Conservation (phyloP, 306 rosid species). For the Prinsepia uniflora region DNA sequence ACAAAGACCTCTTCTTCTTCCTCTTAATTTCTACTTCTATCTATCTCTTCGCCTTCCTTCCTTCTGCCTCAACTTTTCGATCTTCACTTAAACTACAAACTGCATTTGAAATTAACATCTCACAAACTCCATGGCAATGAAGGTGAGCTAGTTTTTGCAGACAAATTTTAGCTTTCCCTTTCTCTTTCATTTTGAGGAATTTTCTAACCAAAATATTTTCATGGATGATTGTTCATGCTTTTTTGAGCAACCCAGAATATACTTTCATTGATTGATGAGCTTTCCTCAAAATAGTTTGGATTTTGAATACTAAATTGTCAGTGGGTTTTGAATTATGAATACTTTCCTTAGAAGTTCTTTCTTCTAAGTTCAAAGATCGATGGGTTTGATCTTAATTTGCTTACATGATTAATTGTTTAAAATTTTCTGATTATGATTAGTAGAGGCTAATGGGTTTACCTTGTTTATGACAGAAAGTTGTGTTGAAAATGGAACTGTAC, state of each 20-base stretch:
- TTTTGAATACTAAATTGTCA: not conserved
- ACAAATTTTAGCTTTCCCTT: too few relatives aligned
- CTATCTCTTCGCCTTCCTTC: not conserved
- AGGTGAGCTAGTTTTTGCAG: slow-evolving; percentile 28
- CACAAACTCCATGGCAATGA: slow-evolving; percentile 15
- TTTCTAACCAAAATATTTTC: not conserved
- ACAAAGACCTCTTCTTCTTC: not conserved
- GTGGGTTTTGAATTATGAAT: slow-evolving; percentile 2
- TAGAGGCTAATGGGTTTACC: not conserved
- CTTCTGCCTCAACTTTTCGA: not conserved
- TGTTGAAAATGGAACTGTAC: slow-evolving; percentile 43
- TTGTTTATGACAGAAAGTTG: slow-evolving; percentile 50
- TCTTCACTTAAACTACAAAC: too few relatives aligned
- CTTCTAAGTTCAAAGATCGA: not conserved
- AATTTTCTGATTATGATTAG: not conserved
- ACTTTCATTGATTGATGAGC: not conserved
- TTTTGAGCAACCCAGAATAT: not conserved
- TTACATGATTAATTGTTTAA: not conserved
- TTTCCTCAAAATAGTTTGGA: too few relatives aligned
- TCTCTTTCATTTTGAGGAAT: not conserved
- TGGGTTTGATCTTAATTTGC: not conserved
- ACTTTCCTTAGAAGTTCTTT: not conserved
- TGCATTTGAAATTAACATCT: not conserved
- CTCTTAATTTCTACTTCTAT: not conserved
- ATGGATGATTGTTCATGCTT: not conserved